Percentiles rank a stretch among this genome's conserved stretches.
phyloP scores from a whole-genome alignment of 805 yeast species.

The Yamadazyma ubonensis region DNA sequence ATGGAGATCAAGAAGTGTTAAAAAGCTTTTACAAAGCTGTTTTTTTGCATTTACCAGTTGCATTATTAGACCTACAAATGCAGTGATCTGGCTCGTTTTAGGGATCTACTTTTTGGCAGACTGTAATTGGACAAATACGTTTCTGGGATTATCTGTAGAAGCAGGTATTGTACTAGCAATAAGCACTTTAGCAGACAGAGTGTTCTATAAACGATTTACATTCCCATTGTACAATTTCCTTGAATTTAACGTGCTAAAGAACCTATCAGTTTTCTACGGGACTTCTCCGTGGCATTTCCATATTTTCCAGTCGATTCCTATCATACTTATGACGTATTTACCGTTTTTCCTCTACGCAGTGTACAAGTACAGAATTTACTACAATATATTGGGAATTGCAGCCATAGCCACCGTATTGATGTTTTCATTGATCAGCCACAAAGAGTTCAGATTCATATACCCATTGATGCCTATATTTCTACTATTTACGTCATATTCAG shows the following conservation, averaged over 20 bases:
- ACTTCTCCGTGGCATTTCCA: constrained; percentile 83
- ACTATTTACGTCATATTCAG: constrained; percentile 46
- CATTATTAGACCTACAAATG: constrained; percentile 82
- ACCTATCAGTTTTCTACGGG: constrained; percentile 82
- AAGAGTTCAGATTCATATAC: constrained; percentile 87
- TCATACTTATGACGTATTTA: constrained; percentile 61
- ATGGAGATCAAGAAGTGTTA: constrained; percentile 36
- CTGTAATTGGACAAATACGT: constrained; percentile 11
- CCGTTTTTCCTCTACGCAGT: constrained; percentile 51
- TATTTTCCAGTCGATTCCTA: constrained; percentile 76
- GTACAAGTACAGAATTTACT: constrained; percentile 14
- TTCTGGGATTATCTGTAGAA: constrained; percentile 20
- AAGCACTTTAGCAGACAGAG: constrained; percentile 52
- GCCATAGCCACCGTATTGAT: constrained; percentile 45
- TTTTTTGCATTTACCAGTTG: constrained; percentile 60
- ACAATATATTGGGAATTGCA: constrained; percentile 20
- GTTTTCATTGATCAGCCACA: constrained; percentile 74
- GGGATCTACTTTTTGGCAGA: constrained; percentile 37
- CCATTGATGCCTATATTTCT: constrained; percentile 78
- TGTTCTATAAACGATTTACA: constrained; percentile 54
- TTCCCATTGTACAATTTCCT: constrained; percentile 70
- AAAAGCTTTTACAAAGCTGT: constrained; percentile 32
- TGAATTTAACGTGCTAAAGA: constrained; percentile 72
- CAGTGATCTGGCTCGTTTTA: constrained; percentile 66
- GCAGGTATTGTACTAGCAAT: constrained; percentile 22